Evolutionary conservation across 495 filamentous ascomycete genomes (phyloP).

Genomic region (Penicillium riverlandense): DNA sequence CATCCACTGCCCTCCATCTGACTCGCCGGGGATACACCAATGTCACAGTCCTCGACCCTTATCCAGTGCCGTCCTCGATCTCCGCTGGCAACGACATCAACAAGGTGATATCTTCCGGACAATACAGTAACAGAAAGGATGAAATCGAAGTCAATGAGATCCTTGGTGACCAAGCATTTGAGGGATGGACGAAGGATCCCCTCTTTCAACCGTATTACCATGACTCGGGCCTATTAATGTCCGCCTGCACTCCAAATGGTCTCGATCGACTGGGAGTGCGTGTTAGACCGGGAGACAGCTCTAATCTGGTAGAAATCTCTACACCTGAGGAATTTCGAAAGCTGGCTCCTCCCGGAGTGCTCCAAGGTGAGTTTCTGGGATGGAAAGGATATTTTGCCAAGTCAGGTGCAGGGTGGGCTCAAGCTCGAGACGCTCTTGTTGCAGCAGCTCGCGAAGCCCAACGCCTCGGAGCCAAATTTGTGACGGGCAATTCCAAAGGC

Average conservation of each 20-base stretch:
- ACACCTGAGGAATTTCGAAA: conserved; percentile 20
- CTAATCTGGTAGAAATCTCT: conserved; percentile 5
- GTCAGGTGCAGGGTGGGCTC: conserved; percentile 33
- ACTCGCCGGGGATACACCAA: conserved; percentile 36
- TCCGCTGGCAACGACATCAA: conserved; percentile 43
- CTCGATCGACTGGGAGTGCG: conserved; percentile 20
- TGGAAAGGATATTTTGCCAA: conserved; percentile 34
- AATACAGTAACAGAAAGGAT: conserved; percentile 14
- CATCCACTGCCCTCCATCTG: conserved; percentile 38
- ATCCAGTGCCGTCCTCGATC: conserved; percentile 33
- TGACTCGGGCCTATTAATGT: conserved; percentile 20
- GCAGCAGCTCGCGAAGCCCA: conserved; percentile 25
- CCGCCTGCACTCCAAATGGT: conserved; percentile 7
- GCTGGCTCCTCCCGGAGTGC: conserved; percentile 32
- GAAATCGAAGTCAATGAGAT: conserved; percentile 22
- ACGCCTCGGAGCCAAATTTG: conserved; percentile 29
- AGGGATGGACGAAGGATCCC: conserved; percentile 38
- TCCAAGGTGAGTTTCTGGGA: conserved; percentile 32
- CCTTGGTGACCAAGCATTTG: conserved; percentile 21
- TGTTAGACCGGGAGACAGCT: conserved; percentile 11
- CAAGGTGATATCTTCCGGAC: conserved; percentile 30
- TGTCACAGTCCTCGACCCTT: conserved; percentile 38
- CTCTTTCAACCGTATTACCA: conserved; percentile 41
- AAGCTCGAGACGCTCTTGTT: conserved; percentile 26
- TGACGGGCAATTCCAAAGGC: conserved; percentile 22